These are phyloP conservation scores for Glycine soja DNA, from an alignment of 306 rosid genomes.

Conservation along the genomic window DNA sequence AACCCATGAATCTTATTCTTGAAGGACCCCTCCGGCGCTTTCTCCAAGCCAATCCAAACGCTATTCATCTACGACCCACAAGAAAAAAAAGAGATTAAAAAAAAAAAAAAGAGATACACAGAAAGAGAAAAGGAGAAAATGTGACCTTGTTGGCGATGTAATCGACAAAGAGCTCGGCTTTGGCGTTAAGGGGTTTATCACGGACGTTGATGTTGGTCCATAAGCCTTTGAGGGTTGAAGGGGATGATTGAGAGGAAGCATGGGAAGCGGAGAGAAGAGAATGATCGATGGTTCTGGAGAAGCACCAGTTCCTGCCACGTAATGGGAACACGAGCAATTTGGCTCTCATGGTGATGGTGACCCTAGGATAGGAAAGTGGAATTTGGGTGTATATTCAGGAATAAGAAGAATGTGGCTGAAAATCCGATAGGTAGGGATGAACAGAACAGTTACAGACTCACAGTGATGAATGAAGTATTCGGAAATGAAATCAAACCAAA, in stretches of 20 bases:
- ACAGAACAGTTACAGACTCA: background rate
- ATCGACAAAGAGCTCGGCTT: constrained; percentile 71
- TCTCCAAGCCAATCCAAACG: constrained; percentile 80
- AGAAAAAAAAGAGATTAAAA: background rate
- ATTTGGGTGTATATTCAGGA: no score
- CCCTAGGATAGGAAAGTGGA: constrained; percentile 28
- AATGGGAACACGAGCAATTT: constrained; percentile 87
- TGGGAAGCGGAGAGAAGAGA: constrained; percentile 42
- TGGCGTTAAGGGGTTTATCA: constrained; percentile 56
- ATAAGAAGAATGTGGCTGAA: background rate
- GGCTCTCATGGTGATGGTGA: constrained; percentile 65
- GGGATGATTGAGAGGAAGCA: constrained; percentile 52
- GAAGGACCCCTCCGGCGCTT: constrained; percentile 70
- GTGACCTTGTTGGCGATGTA: constrained; percentile 72
- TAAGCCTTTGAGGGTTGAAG: constrained; percentile 68
- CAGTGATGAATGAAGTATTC: background rate
- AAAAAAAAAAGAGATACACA: background rate
- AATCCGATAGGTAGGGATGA: background rate
- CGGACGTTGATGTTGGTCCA: constrained; percentile 53
- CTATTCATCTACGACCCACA: constrained; percentile 68
- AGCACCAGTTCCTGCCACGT: constrained; percentile 89
- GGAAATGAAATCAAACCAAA: no score
- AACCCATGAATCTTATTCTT: constrained; percentile 85
- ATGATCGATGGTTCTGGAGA: constrained; percentile 66
- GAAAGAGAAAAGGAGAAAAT: background rate